phyloP scores from a whole-genome alignment of 78 protist genomes.

The Reticulomyxa filosa region DNA sequence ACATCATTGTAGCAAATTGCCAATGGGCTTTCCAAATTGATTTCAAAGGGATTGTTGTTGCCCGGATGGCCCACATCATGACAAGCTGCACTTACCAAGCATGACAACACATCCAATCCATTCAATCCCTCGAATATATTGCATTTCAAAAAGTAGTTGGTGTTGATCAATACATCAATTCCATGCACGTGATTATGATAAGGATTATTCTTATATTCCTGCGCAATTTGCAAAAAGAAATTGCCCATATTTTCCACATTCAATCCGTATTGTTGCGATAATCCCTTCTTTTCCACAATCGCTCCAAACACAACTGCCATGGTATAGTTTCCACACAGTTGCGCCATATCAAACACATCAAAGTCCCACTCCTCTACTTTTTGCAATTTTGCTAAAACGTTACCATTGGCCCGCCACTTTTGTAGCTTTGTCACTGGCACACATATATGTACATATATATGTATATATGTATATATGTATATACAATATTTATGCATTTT shows the following conservation, averaged over 20 bases:
- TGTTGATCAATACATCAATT: neutral
- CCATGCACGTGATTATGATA: neutral
- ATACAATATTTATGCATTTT: no score
- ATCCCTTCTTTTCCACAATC: no score
- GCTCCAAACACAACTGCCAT: neutral
- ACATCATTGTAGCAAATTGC: conserved; percentile 16
- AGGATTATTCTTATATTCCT: neutral
- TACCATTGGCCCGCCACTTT: no score
- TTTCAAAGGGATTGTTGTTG: neutral
- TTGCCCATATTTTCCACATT: no score
- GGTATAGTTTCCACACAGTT: neutral
- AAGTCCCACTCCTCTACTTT: no score
- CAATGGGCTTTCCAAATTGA: neutral
- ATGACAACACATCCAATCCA: neutral
- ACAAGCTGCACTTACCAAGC: neutral
- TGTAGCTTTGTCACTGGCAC: no score
- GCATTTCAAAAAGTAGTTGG: neutral
- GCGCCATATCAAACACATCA: neutral
- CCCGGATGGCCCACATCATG: conserved; percentile 25
- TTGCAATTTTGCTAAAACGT: no score
- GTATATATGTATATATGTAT: no score
- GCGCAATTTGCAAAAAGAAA: no score
- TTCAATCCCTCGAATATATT: no score
- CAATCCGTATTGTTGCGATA: no score
- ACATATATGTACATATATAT: no score